These are phyloP conservation scores for Setomelanomma holmii DNA, from an alignment of 2,329 filamentous ascomycete species.

Conservation along the genomic window DNA sequence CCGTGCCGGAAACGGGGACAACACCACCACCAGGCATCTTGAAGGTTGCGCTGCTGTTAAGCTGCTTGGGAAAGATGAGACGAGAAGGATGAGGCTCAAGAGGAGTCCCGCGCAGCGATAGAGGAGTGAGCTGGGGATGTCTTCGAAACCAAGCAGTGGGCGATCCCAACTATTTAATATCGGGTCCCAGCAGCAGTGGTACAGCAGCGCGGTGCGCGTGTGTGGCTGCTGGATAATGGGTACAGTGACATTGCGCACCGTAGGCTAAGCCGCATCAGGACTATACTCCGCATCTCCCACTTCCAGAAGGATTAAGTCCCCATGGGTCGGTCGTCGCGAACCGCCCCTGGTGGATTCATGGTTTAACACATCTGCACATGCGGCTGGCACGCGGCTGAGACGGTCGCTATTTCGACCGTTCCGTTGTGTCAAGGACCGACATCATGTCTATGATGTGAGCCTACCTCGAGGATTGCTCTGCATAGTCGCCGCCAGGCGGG, in stretches of 20 bases:
- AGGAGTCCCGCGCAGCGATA: conserved; percentile 26
- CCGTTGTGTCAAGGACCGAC: conserved; percentile 1
- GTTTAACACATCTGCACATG: conserved; percentile 12
- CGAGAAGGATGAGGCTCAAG: conserved; percentile 21
- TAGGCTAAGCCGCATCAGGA: conserved; percentile 33
- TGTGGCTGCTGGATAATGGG: conserved; percentile 38
- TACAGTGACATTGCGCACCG: conserved; percentile 44
- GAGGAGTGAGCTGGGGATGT: conserved; percentile 32
- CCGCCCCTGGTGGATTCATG: conserved; percentile 5
- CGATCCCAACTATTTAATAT: conserved; percentile 42
- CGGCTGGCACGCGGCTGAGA: conserved; percentile 19
- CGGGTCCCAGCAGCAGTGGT: conserved; percentile 33
- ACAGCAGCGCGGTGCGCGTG: conserved; percentile 35
- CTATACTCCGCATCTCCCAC: conserved; percentile 38
- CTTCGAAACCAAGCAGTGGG: conserved; percentile 25
- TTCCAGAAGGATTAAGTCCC: conserved; percentile 41
- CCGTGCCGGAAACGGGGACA: conserved; percentile 44
- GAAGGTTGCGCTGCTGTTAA: conserved; percentile 19
- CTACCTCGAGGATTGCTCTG: conserved; percentile 9
- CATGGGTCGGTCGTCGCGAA: conserved; percentile 20
- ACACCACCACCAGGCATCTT: conserved; percentile 48
- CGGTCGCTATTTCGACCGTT: conserved; percentile 9
- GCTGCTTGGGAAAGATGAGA: conserved; percentile 11
- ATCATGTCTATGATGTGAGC: conserved; percentile 5
- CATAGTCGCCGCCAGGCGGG: conserved; percentile 12